Base-by-base conservation (phyloP, 176 grass and related monocot species). In the Cenchrus americanus region DNA sequence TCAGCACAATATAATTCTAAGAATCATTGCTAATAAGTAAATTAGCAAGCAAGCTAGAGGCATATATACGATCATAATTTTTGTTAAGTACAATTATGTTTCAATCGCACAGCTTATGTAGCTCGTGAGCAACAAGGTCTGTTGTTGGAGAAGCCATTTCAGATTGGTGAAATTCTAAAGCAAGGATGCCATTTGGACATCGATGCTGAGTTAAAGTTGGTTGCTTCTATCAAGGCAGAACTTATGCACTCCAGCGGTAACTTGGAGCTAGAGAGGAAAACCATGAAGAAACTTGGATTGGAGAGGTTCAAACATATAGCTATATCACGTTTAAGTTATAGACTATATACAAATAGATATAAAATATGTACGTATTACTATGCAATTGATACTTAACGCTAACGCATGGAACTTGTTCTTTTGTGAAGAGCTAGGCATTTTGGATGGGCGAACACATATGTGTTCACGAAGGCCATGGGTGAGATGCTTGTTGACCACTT, bases 401-500 rank as follows among this genome's bases (percentile, higher is more conserved):
- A 30, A 30, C 27, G 27, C 27, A 30, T 30, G 8, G 32, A 81
- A 76, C 41, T n/a, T 82, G 8, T 47, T 5, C 18, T 12, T 44
- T n/a, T 44, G 43, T 69, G 23, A 62, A 92, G 90, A 49, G 80
- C 90, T 76, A 87, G 54, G 30, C 43, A 84, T 37, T 89, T 66
- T 75, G 91, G 91, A n/a, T 90, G 91, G 91, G 84, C 91, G 40
- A 92, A 92, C 26, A 87, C 76, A 2, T 92, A 92, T 76, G 76
- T 87, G 44, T 87, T 81, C 65, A 92, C 87, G 61, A 89, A 92
- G 62, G 80, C 91, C 66, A 79, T 89, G 80, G 91, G 84, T 10
- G 91, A 92, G 69, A 92, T 92, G 87, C n/a, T 92, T 22, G 70
- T 89, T 70, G 87, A 77, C 23, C 64, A 85, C 4, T 62, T 90